Evolutionary conservation across 1,284 basidiomycete species (phyloP), one percentile per base, ranked within the genome.

Genomic region (Sporisorium reilianum): DNA sequence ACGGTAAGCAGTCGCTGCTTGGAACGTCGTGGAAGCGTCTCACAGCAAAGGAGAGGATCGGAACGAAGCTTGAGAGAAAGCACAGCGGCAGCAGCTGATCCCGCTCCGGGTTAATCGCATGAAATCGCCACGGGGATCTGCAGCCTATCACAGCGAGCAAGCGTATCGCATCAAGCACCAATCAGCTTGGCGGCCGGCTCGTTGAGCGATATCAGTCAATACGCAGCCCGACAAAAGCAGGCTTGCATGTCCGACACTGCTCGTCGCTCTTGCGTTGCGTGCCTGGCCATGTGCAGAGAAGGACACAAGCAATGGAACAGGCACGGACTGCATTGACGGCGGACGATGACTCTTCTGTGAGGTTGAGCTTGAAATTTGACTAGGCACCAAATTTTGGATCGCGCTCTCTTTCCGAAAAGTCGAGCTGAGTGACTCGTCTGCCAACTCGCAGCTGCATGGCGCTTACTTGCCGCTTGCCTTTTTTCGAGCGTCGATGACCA

Each of bases 141-240:
- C 46, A 48, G 46, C 46, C 26, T 30, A 48, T 48, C 46, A 48
- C 46, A 48, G 28, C 18, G 16, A 48, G 45, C 45, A 30, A 30
- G 46, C 23, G 23, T 45, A 45, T 45, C 42, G 22, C 22, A 23
- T 14, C 42, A 8, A 45, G 42, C 42, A 34, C 32, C 32, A 34
- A 34, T 34, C 32, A 34, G 32, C 32, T 11, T 11, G 32, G n/a
- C n/a, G n/a, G n/a, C n/a, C n/a, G n/a, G n/a, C n/a, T n/a, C n/a
- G 6, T 34, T 46, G 26, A 46, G 26, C 45, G 28, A 20, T 16
- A 46, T 46, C 45, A n/a, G 10, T 30, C 20, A 25, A 45, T 25
- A 12, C 20, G 38, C 38, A 41, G 38, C 38, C 20, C 38, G 20
- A 45, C 23, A 42, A n/a, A 11, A 5, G 5, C 8, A 10, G 5